A percentile compares a stretch with the other conserved stretches of the same genome.
Conservation (phyloP, 192 early-diverging fungal species). For the Coemansia sp. region DNA sequence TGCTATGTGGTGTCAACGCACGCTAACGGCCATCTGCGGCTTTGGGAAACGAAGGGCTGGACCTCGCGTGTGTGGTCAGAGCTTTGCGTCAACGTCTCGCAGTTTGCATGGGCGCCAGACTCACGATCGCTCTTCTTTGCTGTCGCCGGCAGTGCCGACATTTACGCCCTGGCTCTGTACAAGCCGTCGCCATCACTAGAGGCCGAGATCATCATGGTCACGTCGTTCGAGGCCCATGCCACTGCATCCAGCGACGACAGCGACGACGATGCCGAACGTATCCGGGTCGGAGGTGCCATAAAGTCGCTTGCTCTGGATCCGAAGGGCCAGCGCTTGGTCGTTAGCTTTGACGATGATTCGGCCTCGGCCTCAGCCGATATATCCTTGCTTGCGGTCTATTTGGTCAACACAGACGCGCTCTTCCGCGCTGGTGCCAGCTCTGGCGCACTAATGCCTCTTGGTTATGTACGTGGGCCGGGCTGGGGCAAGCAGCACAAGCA, state of each 20-base stretch:
- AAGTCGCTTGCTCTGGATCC: conserved; percentile 52
- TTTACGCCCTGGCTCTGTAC: conserved; percentile 48
- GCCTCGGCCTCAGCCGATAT: conserved; percentile 48
- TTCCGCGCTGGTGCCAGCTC: conserved; percentile 51
- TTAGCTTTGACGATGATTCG: conserved; percentile 44
- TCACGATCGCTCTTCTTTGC: conserved; percentile 54
- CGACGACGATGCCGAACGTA: conserved; percentile 22
- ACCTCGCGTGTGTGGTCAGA: conserved; percentile 54
- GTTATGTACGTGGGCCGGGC: conserved; percentile 56
- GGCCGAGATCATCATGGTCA: conserved; percentile 33
- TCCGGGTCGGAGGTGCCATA: conserved; percentile 51
- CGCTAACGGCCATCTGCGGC: conserved; percentile 48
- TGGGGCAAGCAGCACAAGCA: conserved; percentile 40
- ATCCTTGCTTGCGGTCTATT: conserved; percentile 51
- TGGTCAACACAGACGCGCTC: conserved; percentile 44
- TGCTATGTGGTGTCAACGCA: conserved; percentile 44
- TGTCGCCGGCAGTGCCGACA: conserved; percentile 19
- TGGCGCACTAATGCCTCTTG: conserved; percentile 48
- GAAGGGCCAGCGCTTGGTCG: conserved; percentile 50
- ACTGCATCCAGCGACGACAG: conserved; percentile 20
- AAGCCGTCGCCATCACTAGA: conserved; percentile 47
- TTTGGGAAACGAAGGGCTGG: conserved; percentile 58
- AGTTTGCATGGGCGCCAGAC: conserved; percentile 55
- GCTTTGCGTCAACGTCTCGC: conserved; percentile 25
- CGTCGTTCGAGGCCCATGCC: conserved; percentile 40